phyloP scores from a whole-genome alignment of 352 stramenopile genomes.

The Halophytophthora batemanensis region DNA sequence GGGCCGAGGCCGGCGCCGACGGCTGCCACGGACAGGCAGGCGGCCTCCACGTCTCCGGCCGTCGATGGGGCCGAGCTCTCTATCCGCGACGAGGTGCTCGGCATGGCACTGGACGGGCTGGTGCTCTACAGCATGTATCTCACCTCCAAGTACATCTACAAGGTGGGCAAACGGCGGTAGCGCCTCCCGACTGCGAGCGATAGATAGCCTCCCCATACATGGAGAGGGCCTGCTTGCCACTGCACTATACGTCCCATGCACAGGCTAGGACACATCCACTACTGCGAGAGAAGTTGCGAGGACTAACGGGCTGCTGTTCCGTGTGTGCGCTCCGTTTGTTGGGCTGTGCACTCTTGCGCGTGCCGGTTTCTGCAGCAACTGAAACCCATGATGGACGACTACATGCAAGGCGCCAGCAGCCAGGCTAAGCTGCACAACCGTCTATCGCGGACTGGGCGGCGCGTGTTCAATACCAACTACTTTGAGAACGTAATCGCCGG shows the following conservation, averaged over 20 bases:
- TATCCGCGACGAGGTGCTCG: slow-evolving; percentile 59
- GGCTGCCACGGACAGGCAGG: slow-evolving; percentile 8
- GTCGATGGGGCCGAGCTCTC: slow-evolving; percentile 18
- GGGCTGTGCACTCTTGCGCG: background rate
- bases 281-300: background rate
- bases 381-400: slow-evolving; percentile 86
- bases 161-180: slow-evolving; percentile 25
- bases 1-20: too few species aligned
- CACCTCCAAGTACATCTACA: slow-evolving; percentile 82
- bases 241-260: background rate
- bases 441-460: slow-evolving; percentile 55
- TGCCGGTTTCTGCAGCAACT: slow-evolving; percentile 32
- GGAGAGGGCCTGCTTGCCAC: too few species aligned
- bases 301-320: background rate
- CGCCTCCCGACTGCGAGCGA: background rate
- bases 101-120: slow-evolving; percentile 72
- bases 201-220: too few species aligned
- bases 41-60: background rate
- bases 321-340: background rate
- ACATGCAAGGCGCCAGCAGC: slow-evolving; percentile 51
- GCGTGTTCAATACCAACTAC: slow-evolving; percentile 77
- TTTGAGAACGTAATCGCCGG: slow-evolving; percentile 92
- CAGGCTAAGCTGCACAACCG: slow-evolving; percentile 74
- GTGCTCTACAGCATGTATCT: slow-evolving; percentile 85
- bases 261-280: background rate